Evolutionary conservation across 441 rosid genomes (phyloP).

Genomic region (Populus hybrid): DNA sequence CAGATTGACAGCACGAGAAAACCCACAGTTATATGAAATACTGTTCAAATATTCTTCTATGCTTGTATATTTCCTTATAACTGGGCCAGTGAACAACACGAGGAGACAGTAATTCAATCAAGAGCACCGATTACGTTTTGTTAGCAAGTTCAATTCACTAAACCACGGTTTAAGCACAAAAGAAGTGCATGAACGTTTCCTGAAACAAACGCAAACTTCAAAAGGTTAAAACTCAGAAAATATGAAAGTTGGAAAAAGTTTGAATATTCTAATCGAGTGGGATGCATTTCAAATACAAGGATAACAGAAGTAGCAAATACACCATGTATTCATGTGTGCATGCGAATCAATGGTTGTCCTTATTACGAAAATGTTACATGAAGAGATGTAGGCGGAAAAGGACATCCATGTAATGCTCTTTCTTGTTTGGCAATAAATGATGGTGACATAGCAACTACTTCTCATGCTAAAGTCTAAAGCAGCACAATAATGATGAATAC

Average conservation of each 20-base stretch:
- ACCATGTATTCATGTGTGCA: slow-evolving; percentile 23
- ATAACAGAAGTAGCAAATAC: slow-evolving; percentile 19
- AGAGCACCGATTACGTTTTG: not conserved
- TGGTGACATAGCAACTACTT: slow-evolving; percentile 48
- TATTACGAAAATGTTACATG: slow-evolving; percentile 16
- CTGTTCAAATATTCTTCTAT: slow-evolving; percentile 8
- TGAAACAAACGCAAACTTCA: not conserved
- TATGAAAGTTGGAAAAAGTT: not conserved
- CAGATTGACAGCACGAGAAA: slow-evolving; percentile 1
- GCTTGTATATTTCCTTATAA: not conserved
- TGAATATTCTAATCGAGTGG: not conserved
- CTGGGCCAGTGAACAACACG: not conserved
- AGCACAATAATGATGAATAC: slow-evolving; percentile 30
- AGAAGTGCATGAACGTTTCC: not conserved
- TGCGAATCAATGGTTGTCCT: slow-evolving; percentile 21
- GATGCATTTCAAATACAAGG: slow-evolving; percentile 14
- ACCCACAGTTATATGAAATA: slow-evolving; percentile 1
- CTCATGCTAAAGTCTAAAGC: slow-evolving; percentile 33
- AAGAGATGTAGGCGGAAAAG: slow-evolving; percentile 22
- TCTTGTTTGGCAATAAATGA: slow-evolving; percentile 32
- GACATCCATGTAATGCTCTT: slow-evolving; percentile 22
- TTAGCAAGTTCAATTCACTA: slow-evolving; percentile 12
- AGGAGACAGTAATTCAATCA: not conserved
- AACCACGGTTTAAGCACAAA: slow-evolving; percentile 1
- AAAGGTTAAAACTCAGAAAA: not conserved